Conservation (phyloP, 2,329 filamentous ascomycete genomes). For the Neoarthrinium moseri region DNA sequence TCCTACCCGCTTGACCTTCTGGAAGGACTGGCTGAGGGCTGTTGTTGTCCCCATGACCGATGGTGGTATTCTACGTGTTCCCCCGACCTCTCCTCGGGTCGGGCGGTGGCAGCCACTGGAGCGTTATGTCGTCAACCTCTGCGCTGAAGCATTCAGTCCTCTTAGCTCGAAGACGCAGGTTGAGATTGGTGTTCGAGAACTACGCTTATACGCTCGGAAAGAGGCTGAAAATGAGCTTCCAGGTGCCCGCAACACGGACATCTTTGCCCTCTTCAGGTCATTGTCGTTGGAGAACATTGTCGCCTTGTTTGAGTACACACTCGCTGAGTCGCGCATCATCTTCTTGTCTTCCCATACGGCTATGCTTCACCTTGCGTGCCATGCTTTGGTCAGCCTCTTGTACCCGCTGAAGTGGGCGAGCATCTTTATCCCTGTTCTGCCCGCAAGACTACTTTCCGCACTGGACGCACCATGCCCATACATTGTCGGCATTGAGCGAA, state of each 20-base stretch:
- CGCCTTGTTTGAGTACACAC: slow-evolving; percentile 86
- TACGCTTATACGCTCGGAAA: slow-evolving; percentile 88
- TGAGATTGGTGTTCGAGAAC: slow-evolving; percentile 83
- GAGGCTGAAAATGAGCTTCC: slow-evolving; percentile 92
- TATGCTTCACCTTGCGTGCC: slow-evolving; percentile 91
- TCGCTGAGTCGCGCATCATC: slow-evolving; percentile 93
- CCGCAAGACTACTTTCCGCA: slow-evolving; percentile 82
- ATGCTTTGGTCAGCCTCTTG: slow-evolving; percentile 79
- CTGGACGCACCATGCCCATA: slow-evolving; percentile 95
- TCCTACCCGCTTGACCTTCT: slow-evolving; percentile 80
- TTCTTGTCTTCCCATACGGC: slow-evolving; percentile 92
- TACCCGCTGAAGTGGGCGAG: slow-evolving; percentile 93
- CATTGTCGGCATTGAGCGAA: slow-evolving; percentile 91
- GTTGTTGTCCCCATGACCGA: slow-evolving; percentile 95
- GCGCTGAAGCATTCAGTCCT: slow-evolving; percentile 90
- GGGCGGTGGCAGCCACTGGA: slow-evolving; percentile 96
- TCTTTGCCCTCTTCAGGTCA: slow-evolving; percentile 89
- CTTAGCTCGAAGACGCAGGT: slow-evolving; percentile 94
- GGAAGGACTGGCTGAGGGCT: slow-evolving; percentile 97
- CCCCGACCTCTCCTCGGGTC: slow-evolving; percentile 83
- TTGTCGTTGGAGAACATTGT: slow-evolving; percentile 91
- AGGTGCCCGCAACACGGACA: slow-evolving; percentile 84
- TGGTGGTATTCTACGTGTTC: slow-evolving; percentile 77
- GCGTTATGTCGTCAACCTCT: slow-evolving; percentile 94
- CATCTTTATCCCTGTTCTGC: slow-evolving; percentile 89